Base-by-base conservation (phyloP, 192 early-diverging fungal genomes). In the Thamnidium elegans region DNA sequence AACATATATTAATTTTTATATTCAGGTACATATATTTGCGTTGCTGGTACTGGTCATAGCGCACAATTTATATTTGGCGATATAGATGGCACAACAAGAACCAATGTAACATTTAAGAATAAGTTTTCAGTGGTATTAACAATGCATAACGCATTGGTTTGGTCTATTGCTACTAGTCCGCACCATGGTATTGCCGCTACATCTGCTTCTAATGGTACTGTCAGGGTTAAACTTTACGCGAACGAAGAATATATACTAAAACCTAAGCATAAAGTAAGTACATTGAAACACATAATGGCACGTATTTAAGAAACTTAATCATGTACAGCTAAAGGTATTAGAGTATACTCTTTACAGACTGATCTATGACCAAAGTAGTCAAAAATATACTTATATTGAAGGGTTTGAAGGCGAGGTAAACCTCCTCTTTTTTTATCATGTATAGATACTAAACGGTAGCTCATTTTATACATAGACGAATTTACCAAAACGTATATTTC, bases 341-440 rank as follows among this genome's bases (percentile, higher is more conserved):
- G 17, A 53, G 31, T 26, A 51, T 44, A 23, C 26, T 31, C n/a
- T 65, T 3, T 65, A 65, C 30, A 30, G 45, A 7, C 63, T 65
- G 14, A 21, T 44, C 6, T 55, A 34, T 26, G 32, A 65, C 46
- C 8, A 31, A 17, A 31, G 3, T 11, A 45, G 39, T 9, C 7
- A 44, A 1, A 30, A 4, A 15, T 45, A 55, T 8, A 32, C 19
- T 26, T 65, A 45, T 55, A 6, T 65, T 15, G 63, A 65, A 13
- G 52, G 42, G 7, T 10, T 30, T 21, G 3, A 19, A 56, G 7
- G 7, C 9, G 31, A 56, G 31, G 55, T 56, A 56, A 19, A 17
- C 14, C 10, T 39, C 19, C 31, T 9, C 19, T 21, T 10, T 5
- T 15, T 19, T 17, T 15, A 11, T 7, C 7, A 36, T 39, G 34